Base-by-base conservation (phyloP, 2,329 filamentous ascomycete species). In the Ascochyta viciae-villosae region DNA sequence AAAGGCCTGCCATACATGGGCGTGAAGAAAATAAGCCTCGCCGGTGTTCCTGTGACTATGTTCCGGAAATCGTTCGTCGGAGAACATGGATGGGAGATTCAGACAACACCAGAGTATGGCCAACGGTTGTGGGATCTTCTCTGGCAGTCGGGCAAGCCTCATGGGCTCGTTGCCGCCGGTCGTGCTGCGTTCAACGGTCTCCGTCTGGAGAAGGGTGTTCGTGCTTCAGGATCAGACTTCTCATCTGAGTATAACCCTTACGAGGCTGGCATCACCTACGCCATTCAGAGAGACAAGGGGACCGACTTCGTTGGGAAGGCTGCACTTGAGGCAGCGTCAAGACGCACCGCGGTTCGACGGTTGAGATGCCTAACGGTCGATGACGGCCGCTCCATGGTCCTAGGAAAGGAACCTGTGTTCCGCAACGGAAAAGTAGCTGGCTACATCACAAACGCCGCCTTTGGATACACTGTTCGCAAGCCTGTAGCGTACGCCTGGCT, bases 321-420 rank as follows among this genome's bases (percentile, higher is more conserved):
- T 4, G 83, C 84, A 0, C 65, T 87, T 8, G 71, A 78, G 58
- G 73, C 73, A 0, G 75, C 75, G 0, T 76, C 79, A 0, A 75
- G 71, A 5, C 68, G 78, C 27, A 72, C 74, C 2, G 63, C 66
- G 0, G 60, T 67, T 0, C 73, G 74, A 19, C 61, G 76, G 47
- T 62, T 83, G 4, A 78, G 83, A 1, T 84, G 82, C 51, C 68
- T 88, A 2, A 83, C 80, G 0, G 64, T 88, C 27, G 78, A 87
- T 37, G 84, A 88, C 56, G 81, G 83, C 0, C 71, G 67, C 4
- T 87, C 85, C 0, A 76, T 87, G 60, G 78, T 87, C 0, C 70
- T 88, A 1, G 85, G 85, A 6, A 87, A 87, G 64, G 86, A 88
- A 66, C 86, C 86, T 0, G 83, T 88, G 0, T 87, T 81, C 50